Conservation (phyloP, 306 rosid genomes). For the Hylodesmum podocarpum region DNA sequence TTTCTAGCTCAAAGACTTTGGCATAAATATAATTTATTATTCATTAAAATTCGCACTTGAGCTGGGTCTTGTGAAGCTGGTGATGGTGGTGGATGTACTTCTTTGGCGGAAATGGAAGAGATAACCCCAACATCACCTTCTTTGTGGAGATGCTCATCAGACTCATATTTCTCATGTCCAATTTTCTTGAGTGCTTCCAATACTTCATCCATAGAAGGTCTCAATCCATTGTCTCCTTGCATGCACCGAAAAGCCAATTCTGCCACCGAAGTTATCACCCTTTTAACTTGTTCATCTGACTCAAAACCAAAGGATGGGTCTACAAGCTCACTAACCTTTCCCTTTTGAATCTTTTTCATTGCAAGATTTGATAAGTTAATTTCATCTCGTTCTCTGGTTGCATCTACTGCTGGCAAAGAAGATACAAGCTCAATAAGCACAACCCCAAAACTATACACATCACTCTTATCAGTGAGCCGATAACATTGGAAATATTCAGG, state of each 20-base stretch:
- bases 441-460: conserved; percentile 78
- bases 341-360: conserved; percentile 41
- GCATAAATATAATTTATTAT: conserved; percentile 36
- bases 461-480: conserved; percentile 71
- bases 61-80: conserved; percentile 31
- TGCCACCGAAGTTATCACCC: conserved; percentile 48
- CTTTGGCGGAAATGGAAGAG: background rate
- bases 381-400: conserved; percentile 56
- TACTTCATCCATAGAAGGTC: conserved; percentile 62
- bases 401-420: conserved; percentile 66
- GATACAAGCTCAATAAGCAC: conserved; percentile 69
- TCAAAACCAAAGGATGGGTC: conserved; percentile 54
- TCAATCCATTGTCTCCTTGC: conserved; percentile 52
- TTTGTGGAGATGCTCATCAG: background rate
- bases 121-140: background rate
- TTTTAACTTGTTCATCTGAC: conserved; percentile 34
- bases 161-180: conserved; percentile 20
- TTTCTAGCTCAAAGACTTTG: conserved; percentile 39
- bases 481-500: conserved; percentile 70
- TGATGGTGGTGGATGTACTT: conserved; percentile 23
- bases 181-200: conserved; percentile 41
- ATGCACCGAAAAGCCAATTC: conserved; percentile 57
- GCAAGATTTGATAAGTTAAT: conserved; percentile 61
- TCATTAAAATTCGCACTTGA: conserved; percentile 27
- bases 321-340: conserved; percentile 41